phyloP scores from a whole-genome alignment of 805 yeast genomes.

The Wickerhamomyces ciferrii region DNA sequence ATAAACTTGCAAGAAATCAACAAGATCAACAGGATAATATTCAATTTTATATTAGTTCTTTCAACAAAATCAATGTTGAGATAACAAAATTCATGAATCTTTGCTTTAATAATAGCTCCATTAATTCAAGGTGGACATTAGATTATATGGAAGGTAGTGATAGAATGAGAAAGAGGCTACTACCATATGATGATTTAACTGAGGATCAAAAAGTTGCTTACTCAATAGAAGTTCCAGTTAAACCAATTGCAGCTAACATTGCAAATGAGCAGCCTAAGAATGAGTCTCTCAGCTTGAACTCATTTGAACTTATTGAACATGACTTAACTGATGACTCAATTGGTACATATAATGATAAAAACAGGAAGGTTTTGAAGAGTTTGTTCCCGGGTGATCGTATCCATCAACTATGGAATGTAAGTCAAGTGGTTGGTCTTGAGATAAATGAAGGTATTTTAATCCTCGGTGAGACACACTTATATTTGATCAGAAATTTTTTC shows the following conservation, averaged over 20 bases:
- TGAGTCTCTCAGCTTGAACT: slow-evolving; percentile 22
- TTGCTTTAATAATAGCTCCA: slow-evolving; percentile 13
- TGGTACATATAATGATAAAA: slow-evolving; percentile 52
- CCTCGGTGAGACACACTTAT: slow-evolving; percentile 58
- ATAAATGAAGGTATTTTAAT: slow-evolving; percentile 73
- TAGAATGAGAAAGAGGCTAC: slow-evolving; percentile 57
- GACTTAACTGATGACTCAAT: slow-evolving; percentile 26
- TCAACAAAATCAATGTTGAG: slow-evolving; percentile 42
- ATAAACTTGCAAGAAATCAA: slow-evolving; percentile 43
- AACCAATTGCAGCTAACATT: slow-evolving; percentile 8
- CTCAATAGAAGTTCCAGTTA: slow-evolving; percentile 34
- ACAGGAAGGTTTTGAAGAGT: slow-evolving; percentile 68
- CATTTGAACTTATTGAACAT: slow-evolving; percentile 42
- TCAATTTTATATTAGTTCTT: slow-evolving; percentile 40
- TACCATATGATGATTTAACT: slow-evolving; percentile 45
- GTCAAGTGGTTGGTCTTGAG: slow-evolving; percentile 72
- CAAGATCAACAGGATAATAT: slow-evolving; percentile 67
- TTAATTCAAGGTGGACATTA: slow-evolving; percentile 36
- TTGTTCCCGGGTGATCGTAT: slow-evolving; percentile 68
- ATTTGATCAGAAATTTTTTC: slow-evolving; percentile 66
- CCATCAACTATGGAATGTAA: slow-evolving; percentile 67
- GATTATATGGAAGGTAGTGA: slow-evolving; percentile 69
- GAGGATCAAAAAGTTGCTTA: slow-evolving; percentile 39
- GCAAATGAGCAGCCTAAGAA: slow-evolving; percentile 10
- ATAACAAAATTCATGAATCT: slow-evolving; percentile 27